Evolutionary conservation across 768 basidiomycete species (phyloP).

Genomic region (Trametes elegans): DNA sequence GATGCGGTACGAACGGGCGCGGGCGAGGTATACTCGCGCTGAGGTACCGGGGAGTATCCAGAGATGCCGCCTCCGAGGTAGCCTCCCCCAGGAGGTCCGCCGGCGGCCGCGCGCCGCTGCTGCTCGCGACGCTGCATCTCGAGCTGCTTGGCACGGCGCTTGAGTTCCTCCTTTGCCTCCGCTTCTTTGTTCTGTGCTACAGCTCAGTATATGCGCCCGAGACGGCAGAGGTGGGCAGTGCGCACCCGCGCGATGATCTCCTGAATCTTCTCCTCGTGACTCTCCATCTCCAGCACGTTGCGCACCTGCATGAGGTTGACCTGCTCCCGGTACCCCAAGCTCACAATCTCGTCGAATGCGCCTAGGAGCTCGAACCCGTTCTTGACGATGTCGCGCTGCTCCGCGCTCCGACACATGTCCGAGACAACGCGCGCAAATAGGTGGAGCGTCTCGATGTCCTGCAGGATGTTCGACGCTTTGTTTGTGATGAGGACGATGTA

Average conservation of each 20-base stretch:
- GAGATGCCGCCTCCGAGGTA: slow-evolving; percentile 67
- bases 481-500: slow-evolving; percentile 98
- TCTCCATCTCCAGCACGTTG: slow-evolving; percentile 84
- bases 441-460: slow-evolving; percentile 96
- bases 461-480: slow-evolving; percentile 97
- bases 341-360: slow-evolving; percentile 96
- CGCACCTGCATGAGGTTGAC: slow-evolving; percentile 78
- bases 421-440: slow-evolving; percentile 93
- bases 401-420: slow-evolving; percentile 81
- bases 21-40: slow-evolving; percentile 66
- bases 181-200: slow-evolving; percentile 88
- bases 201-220: not conserved
- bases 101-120: slow-evolving; percentile 66
- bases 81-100: slow-evolving; percentile 49
- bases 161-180: slow-evolving; percentile 98
- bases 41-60: slow-evolving; percentile 68
- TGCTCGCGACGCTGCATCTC: slow-evolving; percentile 98
- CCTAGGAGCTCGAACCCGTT: slow-evolving; percentile 92
- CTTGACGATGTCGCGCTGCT: slow-evolving; percentile 86
- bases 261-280: slow-evolving; percentile 92
- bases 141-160: slow-evolving; percentile 94
- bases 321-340: slow-evolving; percentile 80
- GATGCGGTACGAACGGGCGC: slow-evolving; percentile 42
- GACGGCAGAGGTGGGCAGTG: not conserved
- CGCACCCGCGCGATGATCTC: slow-evolving; percentile 94